phyloP scores from a whole-genome alignment of 2,329 filamentous ascomycete genomes.

The Penicillium sp. region DNA sequence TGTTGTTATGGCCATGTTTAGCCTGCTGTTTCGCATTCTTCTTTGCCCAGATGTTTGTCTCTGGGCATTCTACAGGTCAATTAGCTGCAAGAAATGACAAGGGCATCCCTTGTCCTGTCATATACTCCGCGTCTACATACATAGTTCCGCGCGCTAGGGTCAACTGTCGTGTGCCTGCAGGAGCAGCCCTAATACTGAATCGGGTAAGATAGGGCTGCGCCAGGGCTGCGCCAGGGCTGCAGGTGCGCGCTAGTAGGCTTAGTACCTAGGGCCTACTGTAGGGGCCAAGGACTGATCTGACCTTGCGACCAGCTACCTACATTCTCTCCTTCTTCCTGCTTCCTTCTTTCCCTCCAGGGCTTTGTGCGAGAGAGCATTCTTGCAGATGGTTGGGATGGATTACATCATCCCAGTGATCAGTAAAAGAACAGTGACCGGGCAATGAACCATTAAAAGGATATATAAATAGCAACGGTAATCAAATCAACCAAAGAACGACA shows the following conservation, averaged over 20 bases:
- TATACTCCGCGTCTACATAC: neutral
- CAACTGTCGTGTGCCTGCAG: slow-evolving; percentile 15
- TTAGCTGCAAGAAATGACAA: slow-evolving; percentile 2
- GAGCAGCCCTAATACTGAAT: slow-evolving; percentile 22
- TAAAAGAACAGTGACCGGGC: neutral
- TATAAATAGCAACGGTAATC: neutral
- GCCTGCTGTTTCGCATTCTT: slow-evolving; percentile 1
- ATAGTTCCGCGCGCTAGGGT: slow-evolving; percentile 10
- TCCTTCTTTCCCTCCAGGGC: neutral
- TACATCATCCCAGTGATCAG: slow-evolving; percentile 10
- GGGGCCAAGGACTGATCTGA: slow-evolving; percentile 3
- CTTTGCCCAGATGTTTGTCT: neutral
- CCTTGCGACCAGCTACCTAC: neutral
- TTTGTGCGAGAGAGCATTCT: slow-evolving; percentile 1
- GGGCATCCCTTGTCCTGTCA: neutral
- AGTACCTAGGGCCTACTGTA: neutral
- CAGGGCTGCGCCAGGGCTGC: neutral
- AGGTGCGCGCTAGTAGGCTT: neutral
- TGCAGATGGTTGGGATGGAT: slow-evolving; percentile 9
- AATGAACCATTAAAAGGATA: too few species aligned
- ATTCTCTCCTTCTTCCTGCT: neutral
- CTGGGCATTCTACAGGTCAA: slow-evolving; percentile 1
- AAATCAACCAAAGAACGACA: neutral
- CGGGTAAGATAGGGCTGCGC: slow-evolving; percentile 21
- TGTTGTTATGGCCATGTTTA: slow-evolving; percentile 1